Percentiles rank a stretch among this genome's conserved stretches.
These are phyloP conservation scores for Jimgerdemannia lactiflua DNA, from an alignment of 192 early-diverging fungal species.

Conservation along the genomic window DNA sequence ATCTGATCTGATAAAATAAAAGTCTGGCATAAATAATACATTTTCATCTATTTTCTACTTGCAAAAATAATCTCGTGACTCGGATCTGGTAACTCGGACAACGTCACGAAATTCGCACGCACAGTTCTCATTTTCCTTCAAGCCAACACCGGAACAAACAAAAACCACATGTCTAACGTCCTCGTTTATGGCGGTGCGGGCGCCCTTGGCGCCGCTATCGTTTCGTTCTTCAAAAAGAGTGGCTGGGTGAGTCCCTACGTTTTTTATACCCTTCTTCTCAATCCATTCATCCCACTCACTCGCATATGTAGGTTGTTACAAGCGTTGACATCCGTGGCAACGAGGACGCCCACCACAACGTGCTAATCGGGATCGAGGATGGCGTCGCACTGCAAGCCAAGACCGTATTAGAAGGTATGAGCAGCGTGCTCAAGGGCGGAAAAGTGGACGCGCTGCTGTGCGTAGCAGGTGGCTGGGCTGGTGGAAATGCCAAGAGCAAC, in stretches of 20 bases:
- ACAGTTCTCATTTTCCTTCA: no score
- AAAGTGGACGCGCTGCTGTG: constrained; percentile 85
- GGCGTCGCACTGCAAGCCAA: constrained; percentile 60
- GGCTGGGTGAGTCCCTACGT: constrained; percentile 59
- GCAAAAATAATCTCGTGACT: no score
- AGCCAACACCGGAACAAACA: no score
- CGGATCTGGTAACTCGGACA: no score
- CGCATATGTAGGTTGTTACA: constrained; percentile 55
- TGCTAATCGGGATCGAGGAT: constrained; percentile 48
- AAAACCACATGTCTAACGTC: constrained; percentile 45
- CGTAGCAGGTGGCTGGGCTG: constrained; percentile 96
- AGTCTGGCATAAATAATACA: no score
- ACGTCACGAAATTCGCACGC: no score
- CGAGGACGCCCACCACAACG: constrained; percentile 69
- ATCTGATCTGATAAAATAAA: no score
- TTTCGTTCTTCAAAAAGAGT: constrained; percentile 66
- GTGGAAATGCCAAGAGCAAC: constrained; percentile 74
- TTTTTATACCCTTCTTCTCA: background rate
- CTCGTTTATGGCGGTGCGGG: constrained; percentile 92
- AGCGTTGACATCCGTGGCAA: constrained; percentile 76
- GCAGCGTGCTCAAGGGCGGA: constrained; percentile 21
- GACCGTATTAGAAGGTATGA: constrained; percentile 44
- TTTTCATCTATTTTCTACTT: no score
- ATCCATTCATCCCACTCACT: background rate
- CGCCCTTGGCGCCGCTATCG: constrained; percentile 77